Percentiles rank a stretch among this genome's conserved stretches.
phyloP scores from a whole-genome alignment of 495 filamentous ascomycete species.

The Hypomontagnella submonticulosa region DNA sequence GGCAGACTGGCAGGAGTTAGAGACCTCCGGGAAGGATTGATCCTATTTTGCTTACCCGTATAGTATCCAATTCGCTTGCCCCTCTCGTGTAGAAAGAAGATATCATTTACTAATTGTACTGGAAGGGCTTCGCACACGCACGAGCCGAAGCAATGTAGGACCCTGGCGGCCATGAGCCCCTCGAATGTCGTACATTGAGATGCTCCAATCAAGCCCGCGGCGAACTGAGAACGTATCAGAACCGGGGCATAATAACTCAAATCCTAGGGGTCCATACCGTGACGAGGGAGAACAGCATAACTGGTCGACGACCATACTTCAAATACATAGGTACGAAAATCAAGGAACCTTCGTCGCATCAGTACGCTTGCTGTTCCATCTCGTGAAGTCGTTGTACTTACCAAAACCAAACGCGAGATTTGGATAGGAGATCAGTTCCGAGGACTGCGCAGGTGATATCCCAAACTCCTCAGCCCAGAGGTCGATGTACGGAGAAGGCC shows the following conservation, averaged over 20 bases:
- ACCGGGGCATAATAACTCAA: not conserved
- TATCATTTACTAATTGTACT: constrained; percentile 73
- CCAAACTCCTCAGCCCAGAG: constrained; percentile 66
- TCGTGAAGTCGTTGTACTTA: constrained; percentile 12
- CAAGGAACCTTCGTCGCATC: constrained; percentile 57
- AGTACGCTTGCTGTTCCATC: constrained; percentile 8
- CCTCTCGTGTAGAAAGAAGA: constrained; percentile 72
- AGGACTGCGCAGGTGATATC: constrained; percentile 61
- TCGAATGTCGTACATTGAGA: constrained; percentile 62
- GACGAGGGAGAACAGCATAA: constrained; percentile 66
- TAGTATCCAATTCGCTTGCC: constrained; percentile 69
- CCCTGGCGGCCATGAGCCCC: constrained; percentile 65
- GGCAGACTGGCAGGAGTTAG: constrained; percentile 56
- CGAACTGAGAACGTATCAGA: constrained; percentile 53
- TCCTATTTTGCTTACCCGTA: constrained; percentile 53
- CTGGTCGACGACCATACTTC: constrained; percentile 68
- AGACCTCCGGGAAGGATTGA: not conserved
- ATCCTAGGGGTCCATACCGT: constrained; percentile 49
- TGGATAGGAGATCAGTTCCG: constrained; percentile 68
- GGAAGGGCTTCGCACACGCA: constrained; percentile 69
- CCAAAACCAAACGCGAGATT: constrained; percentile 73
- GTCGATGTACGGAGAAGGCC: constrained; percentile 69
- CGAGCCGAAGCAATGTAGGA: constrained; percentile 67
- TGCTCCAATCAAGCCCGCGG: constrained; percentile 66
- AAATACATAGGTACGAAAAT: constrained; percentile 69